These are phyloP conservation scores for Ajuga reptans DNA, from an alignment of 305 asterid genomes.

Conservation along the genomic window DNA sequence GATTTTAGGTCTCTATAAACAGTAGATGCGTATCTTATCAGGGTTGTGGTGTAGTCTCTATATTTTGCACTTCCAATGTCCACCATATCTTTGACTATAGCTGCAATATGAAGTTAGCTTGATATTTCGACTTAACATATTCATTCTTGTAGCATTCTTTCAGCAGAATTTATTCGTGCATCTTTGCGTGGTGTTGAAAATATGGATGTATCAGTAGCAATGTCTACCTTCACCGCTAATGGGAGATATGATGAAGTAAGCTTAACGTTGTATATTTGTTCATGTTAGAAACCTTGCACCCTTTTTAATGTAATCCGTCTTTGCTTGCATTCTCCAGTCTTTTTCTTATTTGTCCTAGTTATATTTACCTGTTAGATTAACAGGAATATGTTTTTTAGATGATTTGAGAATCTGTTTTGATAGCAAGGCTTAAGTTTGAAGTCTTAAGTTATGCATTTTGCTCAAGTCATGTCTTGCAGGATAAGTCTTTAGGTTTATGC, in stretches of 20 bases:
- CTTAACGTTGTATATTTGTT: constrained; percentile 13
- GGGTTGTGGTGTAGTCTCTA: neutral
- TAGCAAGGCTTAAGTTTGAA: neutral
- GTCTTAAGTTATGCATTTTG: neutral
- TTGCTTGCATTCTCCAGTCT: neutral
- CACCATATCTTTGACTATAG: constrained; percentile 11
- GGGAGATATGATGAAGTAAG: constrained; percentile 68
- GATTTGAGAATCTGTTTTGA: constrained; percentile 9
- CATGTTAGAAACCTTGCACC: neutral
- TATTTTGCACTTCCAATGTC: neutral
- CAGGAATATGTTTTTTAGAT: neutral
- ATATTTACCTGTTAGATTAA: neutral
- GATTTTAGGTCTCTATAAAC: constrained; percentile 9
- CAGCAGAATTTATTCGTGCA: constrained; percentile 92
- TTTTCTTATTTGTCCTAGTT: neutral
- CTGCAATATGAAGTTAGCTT: constrained; percentile 26
- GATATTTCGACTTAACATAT: constrained; percentile 65
- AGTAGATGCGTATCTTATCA: neutral
- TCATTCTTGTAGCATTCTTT: constrained; percentile 98
- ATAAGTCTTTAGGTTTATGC: neutral
- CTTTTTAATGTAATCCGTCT: neutral
- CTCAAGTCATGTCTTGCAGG: constrained; percentile 3
- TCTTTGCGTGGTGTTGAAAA: constrained; percentile 64
- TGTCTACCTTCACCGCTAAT: constrained; percentile 34
- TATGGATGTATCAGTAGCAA: constrained; percentile 41